Evolutionary conservation across 2,329 filamentous ascomycete genomes (phyloP), one percentile per base, ranked within the genome.

Genomic region (Colletotrichum navitas): DNA sequence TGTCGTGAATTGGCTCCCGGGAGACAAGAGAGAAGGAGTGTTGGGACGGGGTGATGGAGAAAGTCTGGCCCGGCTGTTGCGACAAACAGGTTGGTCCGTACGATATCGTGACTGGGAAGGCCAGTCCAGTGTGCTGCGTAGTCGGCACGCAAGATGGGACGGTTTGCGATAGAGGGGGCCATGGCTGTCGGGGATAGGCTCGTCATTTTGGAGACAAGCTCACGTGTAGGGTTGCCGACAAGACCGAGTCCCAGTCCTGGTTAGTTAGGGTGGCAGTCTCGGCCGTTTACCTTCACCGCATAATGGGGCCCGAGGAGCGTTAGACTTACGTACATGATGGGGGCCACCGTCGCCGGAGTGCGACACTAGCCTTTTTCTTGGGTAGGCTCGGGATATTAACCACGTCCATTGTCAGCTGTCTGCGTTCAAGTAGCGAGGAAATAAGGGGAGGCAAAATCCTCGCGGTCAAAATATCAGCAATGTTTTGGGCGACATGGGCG

Each of bases 211-310:
- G 64, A 68, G 65, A 68, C 54, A 60, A 63, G 68, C 65, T 71
- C 65, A 68, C 59, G 68, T 68, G 68, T 63, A 45, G 45, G 58
- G 65, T 71, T 71, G 68, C 68, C 68, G 65, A 71, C 45, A 68
- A 39, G 58, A 60, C 68, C 68, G 68, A 68, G 65, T 68, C 68
- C 59, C 49, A 43, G 47, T 41, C 58, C 51, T 63, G 47, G 51
- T 65, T 63, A 55, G 51, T 65, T 24, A 24, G 52, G 24, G 32
- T 55, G 21, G 52, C 65, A 68, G 59, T 71, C 64, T 51, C 68
- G 52, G 59, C 65, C 68, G 45, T 68, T 71, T 63, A 62, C 68
- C 52, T 71, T 71, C 65, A 68, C 68, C 65, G 68, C 68, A 67
- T 62, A 54, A 71, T 61, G 65, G 65, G 68, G 26, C 43, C 43